Evolutionary conservation across 23 red algal species (phyloP).

Genomic region (Porphyridium purpureum): DNA sequence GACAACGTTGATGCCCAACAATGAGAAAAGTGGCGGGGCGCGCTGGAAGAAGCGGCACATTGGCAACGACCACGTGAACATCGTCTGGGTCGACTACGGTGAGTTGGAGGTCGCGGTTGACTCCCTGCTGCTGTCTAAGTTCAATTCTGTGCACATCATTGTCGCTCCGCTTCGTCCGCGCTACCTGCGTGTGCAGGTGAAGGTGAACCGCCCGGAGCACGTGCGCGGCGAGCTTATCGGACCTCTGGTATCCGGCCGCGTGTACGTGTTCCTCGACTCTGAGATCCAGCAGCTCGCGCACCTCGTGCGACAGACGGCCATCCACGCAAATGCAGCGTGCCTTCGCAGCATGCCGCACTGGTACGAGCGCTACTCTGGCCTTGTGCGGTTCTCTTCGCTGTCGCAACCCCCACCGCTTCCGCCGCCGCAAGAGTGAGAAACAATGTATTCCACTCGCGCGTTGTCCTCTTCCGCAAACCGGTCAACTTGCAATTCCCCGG

Average conservation of each 20-base stretch:
- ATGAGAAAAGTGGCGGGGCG: neutral
- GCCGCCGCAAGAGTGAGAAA: too few relatives aligned
- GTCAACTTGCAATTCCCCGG: too few relatives aligned
- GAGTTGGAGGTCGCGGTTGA: neutral
- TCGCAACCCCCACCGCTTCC: too few relatives aligned
- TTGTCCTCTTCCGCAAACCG: too few relatives aligned
- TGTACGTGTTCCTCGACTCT: neutral
- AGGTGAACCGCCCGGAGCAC: neutral
- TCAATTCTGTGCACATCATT: constrained; percentile 17
- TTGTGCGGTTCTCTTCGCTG: too few relatives aligned
- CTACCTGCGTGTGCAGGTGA: neutral
- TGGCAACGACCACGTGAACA: constrained; percentile 17
- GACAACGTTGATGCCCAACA: constrained; percentile 12
- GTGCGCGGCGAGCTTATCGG: neutral
- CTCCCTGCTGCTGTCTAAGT: neutral
- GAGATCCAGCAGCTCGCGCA: neutral
- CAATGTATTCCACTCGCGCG: too few relatives aligned
- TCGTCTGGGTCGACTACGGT: constrained; percentile 3
- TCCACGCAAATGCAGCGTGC: neutral
- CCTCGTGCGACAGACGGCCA: neutral
- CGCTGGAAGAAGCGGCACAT: constrained; percentile 17
- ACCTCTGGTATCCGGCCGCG: neutral
- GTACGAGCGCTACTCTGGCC: too few relatives aligned
- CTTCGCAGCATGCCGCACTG: too few relatives aligned
- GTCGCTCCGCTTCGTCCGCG: neutral